These are phyloP conservation scores for Trichoderma gamsii DNA, from an alignment of 495 filamentous ascomycete genomes.

Conservation along the genomic window DNA sequence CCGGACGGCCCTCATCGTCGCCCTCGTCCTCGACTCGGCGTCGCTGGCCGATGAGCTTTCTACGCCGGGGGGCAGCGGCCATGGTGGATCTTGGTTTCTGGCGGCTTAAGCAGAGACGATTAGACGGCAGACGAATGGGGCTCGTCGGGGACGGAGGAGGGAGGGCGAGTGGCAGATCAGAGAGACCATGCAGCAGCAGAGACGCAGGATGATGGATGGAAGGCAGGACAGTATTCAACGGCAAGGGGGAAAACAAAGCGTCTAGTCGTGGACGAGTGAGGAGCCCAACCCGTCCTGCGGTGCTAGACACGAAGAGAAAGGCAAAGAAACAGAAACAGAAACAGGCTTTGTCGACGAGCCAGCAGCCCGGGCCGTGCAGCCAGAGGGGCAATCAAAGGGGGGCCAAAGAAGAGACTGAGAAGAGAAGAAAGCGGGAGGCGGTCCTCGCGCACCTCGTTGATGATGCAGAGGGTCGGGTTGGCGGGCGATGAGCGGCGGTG, in stretches of 20 bases:
- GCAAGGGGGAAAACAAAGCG: not conserved
- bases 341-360: not conserved
- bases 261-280: not conserved
- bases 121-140: conserved; percentile 9
- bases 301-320: conserved; percentile 13
- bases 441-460: conserved; percentile 6
- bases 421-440: not conserved
- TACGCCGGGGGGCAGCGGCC: conserved; percentile 55
- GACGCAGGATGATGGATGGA: not conserved
- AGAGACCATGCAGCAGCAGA: conserved; percentile 7
- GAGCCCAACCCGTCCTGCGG: conserved; percentile 13
- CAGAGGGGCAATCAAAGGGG: not conserved
- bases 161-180: conserved; percentile 2
- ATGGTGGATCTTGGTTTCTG: conserved; percentile 35
- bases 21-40: conserved; percentile 76
- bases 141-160: conserved; percentile 10
- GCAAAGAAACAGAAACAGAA: conserved; percentile 8
- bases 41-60: conserved; percentile 68
- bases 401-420: not conserved
- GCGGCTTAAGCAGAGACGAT: conserved; percentile 10
- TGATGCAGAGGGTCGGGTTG: not conserved
- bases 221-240: not conserved
- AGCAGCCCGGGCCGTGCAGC: not conserved
- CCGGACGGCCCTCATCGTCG: conserved; percentile 62
- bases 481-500: not conserved